Conservation (phyloP, 495 filamentous ascomycete species). For the Bacidia gigantensis region DNA sequence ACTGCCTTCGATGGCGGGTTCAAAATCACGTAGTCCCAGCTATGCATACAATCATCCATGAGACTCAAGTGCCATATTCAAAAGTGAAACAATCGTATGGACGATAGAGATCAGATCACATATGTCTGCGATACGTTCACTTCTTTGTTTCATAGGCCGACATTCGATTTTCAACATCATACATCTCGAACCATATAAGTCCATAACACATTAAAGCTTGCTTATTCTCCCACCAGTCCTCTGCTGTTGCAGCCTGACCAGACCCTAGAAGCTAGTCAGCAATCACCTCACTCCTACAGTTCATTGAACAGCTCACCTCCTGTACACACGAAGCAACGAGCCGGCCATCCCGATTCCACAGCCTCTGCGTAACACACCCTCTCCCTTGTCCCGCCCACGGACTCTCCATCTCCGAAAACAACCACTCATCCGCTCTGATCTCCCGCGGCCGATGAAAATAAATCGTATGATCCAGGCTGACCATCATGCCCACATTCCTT, state of each 20-base stretch:
- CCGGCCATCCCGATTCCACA: constrained; percentile 69
- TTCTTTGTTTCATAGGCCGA: too few species aligned
- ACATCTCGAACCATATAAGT: too few species aligned
- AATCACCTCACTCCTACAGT: background rate
- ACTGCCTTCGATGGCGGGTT: too few species aligned
- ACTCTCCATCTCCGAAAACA: constrained; percentile 80
- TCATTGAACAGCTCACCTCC: constrained; percentile 36
- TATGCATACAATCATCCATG: too few species aligned
- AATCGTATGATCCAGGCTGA: constrained; percentile 83
- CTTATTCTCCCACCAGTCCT: constrained; percentile 8
- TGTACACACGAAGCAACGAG: constrained; percentile 79
- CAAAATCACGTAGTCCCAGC: too few species aligned
- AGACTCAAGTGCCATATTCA: too few species aligned
- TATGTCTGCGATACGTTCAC: too few species aligned
- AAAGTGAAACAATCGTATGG: too few species aligned
- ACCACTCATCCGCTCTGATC: constrained; percentile 85
- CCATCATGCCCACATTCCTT: constrained; percentile 80
- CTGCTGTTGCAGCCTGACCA: constrained; percentile 38
- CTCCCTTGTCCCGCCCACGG: constrained; percentile 90
- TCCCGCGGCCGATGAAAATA: constrained; percentile 80
- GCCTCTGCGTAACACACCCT: constrained; percentile 74
- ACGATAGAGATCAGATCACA: too few species aligned
- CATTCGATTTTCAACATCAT: too few species aligned
- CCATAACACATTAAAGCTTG: constrained; percentile 7
- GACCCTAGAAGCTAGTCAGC: constrained; percentile 24